These are phyloP conservation scores for Pachyrhizus erosus DNA, from an alignment of 306 rosid species.

Conservation along the genomic window DNA sequence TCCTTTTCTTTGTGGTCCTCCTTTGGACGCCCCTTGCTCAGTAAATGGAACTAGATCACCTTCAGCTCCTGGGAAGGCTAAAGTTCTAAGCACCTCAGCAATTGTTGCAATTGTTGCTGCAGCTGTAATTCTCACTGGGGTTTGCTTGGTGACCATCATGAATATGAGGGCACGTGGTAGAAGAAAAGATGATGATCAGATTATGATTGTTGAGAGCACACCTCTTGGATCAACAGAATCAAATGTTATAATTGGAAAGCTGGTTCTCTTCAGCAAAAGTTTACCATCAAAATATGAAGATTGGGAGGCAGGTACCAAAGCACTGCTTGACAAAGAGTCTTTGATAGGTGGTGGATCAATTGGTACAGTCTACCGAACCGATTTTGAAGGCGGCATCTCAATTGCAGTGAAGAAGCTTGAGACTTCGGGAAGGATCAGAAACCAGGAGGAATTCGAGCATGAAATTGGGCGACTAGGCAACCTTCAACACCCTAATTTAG, in stretches of 20 bases:
- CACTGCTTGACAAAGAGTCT: constrained; percentile 93
- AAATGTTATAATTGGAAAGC: constrained; percentile 82
- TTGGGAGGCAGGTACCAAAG: constrained; percentile 98
- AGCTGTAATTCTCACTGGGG: constrained; percentile 82
- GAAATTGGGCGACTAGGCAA: constrained; percentile 89
- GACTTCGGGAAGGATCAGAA: constrained; percentile 88
- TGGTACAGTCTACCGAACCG: constrained; percentile 86
- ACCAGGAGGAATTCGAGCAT: constrained; percentile 92
- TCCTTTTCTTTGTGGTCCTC: constrained; percentile 87
- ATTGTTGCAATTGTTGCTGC: constrained; percentile 97
- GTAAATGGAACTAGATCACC: constrained; percentile 47
- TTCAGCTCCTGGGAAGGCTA: constrained; percentile 56
- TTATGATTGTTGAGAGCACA: constrained; percentile 83
- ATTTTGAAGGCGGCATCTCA: constrained; percentile 85
- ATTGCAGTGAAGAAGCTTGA: constrained; percentile 97
- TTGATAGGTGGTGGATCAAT: constrained; percentile 90
- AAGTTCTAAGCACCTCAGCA: constrained; percentile 72
- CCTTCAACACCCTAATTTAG: constrained; percentile 79
- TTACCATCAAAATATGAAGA: constrained; percentile 97
- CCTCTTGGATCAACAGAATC: constrained; percentile 84
- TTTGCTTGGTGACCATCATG: constrained; percentile 84
- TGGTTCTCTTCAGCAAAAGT: constrained; percentile 96
- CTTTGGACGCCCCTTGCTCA: constrained; percentile 76
- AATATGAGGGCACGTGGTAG: constrained; percentile 67
- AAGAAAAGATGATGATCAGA: constrained; percentile 59